Evolutionary conservation across 1,284 basidiomycete genomes (phyloP), one percentile per base, ranked within the genome.

Genomic region (Singerocomus rubriflavus): DNA sequence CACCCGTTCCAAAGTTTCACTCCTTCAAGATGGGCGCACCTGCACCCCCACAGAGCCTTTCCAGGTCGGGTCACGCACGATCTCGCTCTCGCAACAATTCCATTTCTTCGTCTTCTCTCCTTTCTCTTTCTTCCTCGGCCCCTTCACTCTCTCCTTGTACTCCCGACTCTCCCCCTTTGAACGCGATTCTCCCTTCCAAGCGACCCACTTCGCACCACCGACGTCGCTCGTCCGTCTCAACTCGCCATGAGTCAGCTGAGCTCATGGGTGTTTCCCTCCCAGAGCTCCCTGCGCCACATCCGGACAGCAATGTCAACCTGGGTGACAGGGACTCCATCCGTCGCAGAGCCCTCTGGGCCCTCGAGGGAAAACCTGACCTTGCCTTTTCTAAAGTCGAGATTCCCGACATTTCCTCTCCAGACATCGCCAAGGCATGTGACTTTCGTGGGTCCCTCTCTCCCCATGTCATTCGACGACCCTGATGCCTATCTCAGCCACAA

Each of bases 151-250:
- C 65, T 58, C 63, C 56, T 61, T 68, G 63, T 39, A 5, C 31
- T 10, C 63, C 66, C 55, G 74, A 79, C 50, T 56, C 65, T 52
- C 44, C 57, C 54, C 48, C 64, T 49, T 57, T 68, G 65, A 26
- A 33, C 52, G 54, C 66, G 51, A 55, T 61, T 52, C 55, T 66
- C 41, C 65, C 74, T 29, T 62, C 78, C 31, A 85, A 85, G 60
- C 85, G 86, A 47, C 67, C 66, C 31, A 79, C 77, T 57, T 91
- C 88, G 0, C 88, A 91, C 60, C 88, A 91, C 59, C 79, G 80
- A 29, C 84, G 88, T 44, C 80, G 82, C 39, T 91, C 89, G 3
- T 91, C 88, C n/a, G 86, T 91, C 26, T 91, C 88, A 4, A 91
- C 89, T 32, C 83, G 88, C 54, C 79, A 76, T 54, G 88, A 91